A percentile compares a stretch with the other conserved stretches of the same genome.
Conservation (phyloP, 2,329 filamentous ascomycete genomes). For the Paracoccidioides brasiliensis region DNA sequence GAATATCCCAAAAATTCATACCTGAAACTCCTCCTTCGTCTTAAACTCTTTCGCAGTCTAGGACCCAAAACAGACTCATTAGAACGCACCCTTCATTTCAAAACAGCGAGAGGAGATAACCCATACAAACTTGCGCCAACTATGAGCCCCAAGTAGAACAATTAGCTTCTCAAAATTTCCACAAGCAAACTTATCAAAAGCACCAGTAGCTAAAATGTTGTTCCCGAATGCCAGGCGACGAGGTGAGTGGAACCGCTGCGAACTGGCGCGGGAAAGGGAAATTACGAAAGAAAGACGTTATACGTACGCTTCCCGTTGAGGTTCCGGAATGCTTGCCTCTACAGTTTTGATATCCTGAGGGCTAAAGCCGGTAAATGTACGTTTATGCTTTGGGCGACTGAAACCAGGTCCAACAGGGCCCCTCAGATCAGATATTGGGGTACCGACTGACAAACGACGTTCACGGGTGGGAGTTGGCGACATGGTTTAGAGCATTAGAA, state of each 20-base stretch:
- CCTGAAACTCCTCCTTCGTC: constrained; percentile 66
- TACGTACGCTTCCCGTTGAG: constrained; percentile 61
- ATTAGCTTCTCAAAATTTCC: background rate
- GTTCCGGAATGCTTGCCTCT: constrained; percentile 81
- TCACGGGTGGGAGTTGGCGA: constrained; percentile 41
- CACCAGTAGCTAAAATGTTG: background rate
- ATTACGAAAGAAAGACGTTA: background rate
- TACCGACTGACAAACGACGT: constrained; percentile 67
- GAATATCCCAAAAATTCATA: constrained; percentile 16
- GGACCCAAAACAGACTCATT: constrained; percentile 4
- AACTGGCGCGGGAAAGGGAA: background rate
- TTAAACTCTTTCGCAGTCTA: constrained; percentile 57
- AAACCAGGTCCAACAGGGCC: constrained; percentile 78
- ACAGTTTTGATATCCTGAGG: constrained; percentile 84
- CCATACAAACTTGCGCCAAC: constrained; percentile 49
- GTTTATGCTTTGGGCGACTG: constrained; percentile 86
- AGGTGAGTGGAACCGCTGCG: too few relatives aligned
- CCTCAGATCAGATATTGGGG: constrained; percentile 74
- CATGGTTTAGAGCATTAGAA: background rate
- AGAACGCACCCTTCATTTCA: background rate
- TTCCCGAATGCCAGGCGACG: background rate
- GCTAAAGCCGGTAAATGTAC: constrained; percentile 90
- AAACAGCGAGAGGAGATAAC: background rate
- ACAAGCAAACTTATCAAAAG: background rate
- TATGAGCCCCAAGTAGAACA: constrained; percentile 13